These are phyloP conservation scores for Tolypocladium tropicale DNA, from an alignment of 2,329 filamentous ascomycete genomes.

Conservation along the genomic window DNA sequence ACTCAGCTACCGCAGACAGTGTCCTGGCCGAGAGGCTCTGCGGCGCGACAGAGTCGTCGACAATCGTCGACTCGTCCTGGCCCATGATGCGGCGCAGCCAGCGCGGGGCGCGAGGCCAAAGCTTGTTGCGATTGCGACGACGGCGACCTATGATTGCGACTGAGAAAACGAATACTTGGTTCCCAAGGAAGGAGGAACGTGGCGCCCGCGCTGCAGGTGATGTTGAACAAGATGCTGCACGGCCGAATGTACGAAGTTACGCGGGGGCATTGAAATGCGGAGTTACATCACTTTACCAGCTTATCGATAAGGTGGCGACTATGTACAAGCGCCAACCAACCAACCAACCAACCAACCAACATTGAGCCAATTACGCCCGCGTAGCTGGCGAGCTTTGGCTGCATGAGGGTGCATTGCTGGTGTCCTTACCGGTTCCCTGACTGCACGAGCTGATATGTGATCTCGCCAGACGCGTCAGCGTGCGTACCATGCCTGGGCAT, in stretches of 20 bases:
- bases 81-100: slow-evolving; percentile 56
- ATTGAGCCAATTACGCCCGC: not conserved
- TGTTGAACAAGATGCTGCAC: not conserved
- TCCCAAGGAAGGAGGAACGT: not conserved
- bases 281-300: not conserved
- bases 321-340: not conserved
- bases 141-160: slow-evolving; percentile 1
- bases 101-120: not conserved
- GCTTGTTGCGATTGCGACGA: not conserved
- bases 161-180: not conserved
- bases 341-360: not conserved
- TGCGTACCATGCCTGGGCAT: not conserved
- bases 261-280: not conserved
- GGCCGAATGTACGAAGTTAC: not conserved
- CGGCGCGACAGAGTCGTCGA: slow-evolving; percentile 52
- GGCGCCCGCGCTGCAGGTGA: not conserved
- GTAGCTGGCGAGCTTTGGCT: not conserved
- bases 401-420: too few relatives aligned
- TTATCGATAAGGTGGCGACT: not conserved
- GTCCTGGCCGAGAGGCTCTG: slow-evolving; percentile 57
- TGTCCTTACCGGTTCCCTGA: too few relatives aligned
- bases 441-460: not conserved
- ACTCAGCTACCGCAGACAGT: slow-evolving; percentile 65
- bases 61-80: slow-evolving; percentile 64
- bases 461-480: too few relatives aligned